Evolutionary conservation across 23 red algal species (phyloP).

Genomic region (Rhodosorus marinus): DNA sequence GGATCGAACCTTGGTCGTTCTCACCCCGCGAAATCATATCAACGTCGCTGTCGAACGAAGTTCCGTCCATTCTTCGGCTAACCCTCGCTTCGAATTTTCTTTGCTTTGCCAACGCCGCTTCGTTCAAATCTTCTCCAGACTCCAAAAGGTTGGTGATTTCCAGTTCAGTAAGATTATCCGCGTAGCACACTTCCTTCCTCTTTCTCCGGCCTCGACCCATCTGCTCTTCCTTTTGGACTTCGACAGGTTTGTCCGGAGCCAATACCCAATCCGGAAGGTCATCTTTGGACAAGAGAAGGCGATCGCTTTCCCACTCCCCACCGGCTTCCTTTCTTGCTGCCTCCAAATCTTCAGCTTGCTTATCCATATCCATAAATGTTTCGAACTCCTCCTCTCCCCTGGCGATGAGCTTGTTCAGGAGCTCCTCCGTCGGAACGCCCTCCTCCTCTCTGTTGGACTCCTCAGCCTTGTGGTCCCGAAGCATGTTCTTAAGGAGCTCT

Average conservation of each 20-base stretch:
- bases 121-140: no score
- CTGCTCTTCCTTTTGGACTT: conserved; percentile 8
- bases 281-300: conserved; percentile 35
- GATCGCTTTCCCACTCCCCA: neutral
- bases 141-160: no score
- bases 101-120: no score
- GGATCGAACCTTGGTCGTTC: no score
- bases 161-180: conserved; percentile 76
- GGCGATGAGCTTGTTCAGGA: conserved; percentile 49
- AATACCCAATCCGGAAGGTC: conserved; percentile 79
- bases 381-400: conserved; percentile 69
- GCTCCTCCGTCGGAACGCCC: conserved; percentile 42
- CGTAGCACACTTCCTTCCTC: conserved; percentile 62
- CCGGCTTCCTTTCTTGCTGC: neutral
- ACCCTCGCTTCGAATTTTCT: no score
- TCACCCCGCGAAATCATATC: no score
- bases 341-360: neutral
- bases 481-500: conserved; percentile 68
- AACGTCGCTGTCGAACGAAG: no score
- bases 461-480: conserved; percentile 38
- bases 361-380: conserved; percentile 61
- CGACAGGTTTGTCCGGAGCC: conserved; percentile 9
- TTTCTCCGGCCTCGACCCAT: conserved; percentile 47
- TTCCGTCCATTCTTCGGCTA: no score
- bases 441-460: conserved; percentile 16